Conservation (phyloP, 345 rosid species). For the Jatropha curcas region DNA sequence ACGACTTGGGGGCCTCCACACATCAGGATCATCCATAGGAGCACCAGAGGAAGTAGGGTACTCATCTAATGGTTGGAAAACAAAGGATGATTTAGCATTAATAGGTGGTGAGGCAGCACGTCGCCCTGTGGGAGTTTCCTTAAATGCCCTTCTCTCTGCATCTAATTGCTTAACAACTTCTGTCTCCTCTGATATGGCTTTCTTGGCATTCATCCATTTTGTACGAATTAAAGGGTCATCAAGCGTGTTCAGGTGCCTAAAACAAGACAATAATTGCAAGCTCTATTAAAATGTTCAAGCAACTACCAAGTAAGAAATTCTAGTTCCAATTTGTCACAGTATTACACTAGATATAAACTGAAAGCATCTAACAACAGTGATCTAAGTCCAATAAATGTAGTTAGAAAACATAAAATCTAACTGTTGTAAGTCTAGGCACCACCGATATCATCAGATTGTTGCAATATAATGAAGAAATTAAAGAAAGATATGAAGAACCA, state of each 20-base stretch:
- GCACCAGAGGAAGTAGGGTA: constrained; percentile 87
- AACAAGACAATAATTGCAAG: neutral
- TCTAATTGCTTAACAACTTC: constrained; percentile 93
- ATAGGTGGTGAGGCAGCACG: constrained; percentile 89
- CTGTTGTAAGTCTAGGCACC: neutral
- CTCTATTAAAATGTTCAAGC: neutral
- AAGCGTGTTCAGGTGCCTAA: constrained; percentile 75
- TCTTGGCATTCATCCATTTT: constrained; percentile 96
- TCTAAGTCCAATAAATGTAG: too few species aligned
- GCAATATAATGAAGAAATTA: neutral
- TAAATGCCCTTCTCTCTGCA: constrained; percentile 88
- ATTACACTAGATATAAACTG: neutral
- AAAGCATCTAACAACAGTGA: neutral
- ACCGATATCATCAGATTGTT: neutral
- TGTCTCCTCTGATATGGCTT: constrained; percentile 81
- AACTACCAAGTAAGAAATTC: neutral
- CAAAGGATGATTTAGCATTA: constrained; percentile 76
- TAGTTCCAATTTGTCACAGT: neutral
- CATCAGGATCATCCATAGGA: constrained; percentile 97
- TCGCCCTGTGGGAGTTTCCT: constrained; percentile 72
- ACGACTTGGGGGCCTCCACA: constrained; percentile 98
- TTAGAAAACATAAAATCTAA: too few species aligned
- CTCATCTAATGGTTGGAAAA: constrained; percentile 96
- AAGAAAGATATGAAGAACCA: too few species aligned
- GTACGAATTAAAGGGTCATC: constrained; percentile 80